Evolutionary conservation across 345 rosid genomes (phyloP).

Genomic region (Xanthoceras sorbifolium): DNA sequence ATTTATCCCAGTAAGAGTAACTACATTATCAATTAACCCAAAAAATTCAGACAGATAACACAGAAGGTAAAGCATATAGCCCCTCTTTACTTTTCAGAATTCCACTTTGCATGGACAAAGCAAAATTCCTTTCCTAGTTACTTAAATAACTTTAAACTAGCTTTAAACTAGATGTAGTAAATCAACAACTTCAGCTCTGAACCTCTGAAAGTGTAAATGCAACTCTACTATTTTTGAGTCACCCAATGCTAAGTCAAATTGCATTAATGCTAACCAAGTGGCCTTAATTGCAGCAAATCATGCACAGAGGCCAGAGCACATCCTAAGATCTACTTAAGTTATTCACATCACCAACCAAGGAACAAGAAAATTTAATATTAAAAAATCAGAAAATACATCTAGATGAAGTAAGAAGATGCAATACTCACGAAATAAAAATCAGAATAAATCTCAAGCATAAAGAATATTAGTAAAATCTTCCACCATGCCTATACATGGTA

Average conservation of each 20-base stretch:
- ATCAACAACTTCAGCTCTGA: conserved; percentile 1
- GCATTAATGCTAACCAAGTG: not conserved
- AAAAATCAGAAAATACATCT: not conserved
- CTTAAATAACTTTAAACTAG: not conserved
- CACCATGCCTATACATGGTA: not conserved
- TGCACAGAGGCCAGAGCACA: not conserved
- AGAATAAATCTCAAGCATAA: not conserved
- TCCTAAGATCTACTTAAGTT: not conserved
- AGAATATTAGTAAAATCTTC: not conserved
- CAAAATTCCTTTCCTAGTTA: not conserved
- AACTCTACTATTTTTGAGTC: not conserved
- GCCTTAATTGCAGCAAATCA: not conserved
- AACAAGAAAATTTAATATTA: not conserved
- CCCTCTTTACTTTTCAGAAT: not conserved
- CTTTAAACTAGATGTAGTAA: not conserved
- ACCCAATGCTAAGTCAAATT: not conserved
- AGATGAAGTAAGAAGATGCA: not conserved
- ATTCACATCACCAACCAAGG: not conserved
- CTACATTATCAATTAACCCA: not conserved
- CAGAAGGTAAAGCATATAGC: not conserved
- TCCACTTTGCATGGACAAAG: not conserved
- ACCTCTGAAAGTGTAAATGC: not conserved
- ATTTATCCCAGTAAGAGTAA: not conserved
- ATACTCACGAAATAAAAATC: not conserved
- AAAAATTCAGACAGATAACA: not conserved